These are phyloP conservation scores for Metrosideros polymorpha DNA, from an alignment of 441 rosid genomes.

Conservation along the genomic window DNA sequence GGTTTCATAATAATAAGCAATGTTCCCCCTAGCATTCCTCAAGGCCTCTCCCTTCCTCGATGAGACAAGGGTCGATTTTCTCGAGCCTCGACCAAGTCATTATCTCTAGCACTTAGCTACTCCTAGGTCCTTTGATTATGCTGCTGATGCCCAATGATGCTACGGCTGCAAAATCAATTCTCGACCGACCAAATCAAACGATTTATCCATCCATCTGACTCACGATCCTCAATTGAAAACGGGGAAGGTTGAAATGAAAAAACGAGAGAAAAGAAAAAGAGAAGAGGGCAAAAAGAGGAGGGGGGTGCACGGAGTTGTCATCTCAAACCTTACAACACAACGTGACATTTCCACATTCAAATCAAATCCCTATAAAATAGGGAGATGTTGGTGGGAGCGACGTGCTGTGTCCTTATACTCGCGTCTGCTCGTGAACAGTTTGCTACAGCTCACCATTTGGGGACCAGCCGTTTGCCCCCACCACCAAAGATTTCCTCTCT, in stretches of 20 bases:
- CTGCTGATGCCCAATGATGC: background rate
- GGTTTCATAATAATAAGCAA: background rate
- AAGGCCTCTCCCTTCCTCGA: background rate
- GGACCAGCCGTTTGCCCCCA: background rate
- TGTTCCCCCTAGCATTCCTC: background rate
- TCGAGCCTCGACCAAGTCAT: background rate
- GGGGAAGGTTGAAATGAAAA: background rate
- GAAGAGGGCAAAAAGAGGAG: background rate
- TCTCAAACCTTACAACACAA: background rate
- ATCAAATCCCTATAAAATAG: slow-evolving; percentile 6
- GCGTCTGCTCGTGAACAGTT: background rate
- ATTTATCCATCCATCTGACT: background rate
- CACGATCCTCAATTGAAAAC: background rate
- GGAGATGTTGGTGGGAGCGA: background rate
- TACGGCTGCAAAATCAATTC: background rate
- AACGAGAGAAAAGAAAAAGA: background rate
- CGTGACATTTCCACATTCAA: background rate
- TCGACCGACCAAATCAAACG: background rate
- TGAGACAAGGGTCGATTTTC: background rate
- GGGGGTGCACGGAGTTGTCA: background rate
- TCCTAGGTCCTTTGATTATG: background rate
- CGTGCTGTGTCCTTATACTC: slow-evolving; percentile 18
- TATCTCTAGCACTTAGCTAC: background rate
- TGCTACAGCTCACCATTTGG: background rate
- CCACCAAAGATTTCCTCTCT: background rate